Conservation (phyloP, 306 rosid genomes). For the Quercus gilva region DNA sequence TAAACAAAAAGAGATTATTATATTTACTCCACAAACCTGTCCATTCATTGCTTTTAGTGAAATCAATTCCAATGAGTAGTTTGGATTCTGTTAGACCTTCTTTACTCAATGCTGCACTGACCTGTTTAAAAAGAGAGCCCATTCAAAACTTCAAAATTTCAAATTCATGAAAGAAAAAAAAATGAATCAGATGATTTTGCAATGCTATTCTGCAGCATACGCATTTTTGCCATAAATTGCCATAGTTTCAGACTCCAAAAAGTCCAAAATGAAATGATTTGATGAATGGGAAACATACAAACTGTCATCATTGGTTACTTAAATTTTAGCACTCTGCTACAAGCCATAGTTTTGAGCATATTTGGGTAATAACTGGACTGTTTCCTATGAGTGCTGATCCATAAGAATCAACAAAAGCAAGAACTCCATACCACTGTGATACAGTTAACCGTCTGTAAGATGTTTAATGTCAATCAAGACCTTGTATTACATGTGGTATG, state of each 20-base stretch:
- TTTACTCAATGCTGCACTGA: conserved; percentile 56
- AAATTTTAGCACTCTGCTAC: not conserved
- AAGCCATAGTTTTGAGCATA: not conserved
- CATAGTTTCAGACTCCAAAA: not conserved
- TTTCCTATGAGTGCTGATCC: not conserved
- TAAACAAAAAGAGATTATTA: not conserved
- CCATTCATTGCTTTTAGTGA: conserved; percentile 96
- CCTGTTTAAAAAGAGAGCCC: conserved; percentile 39
- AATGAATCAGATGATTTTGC: not conserved
- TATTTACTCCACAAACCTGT: conserved; percentile 53
- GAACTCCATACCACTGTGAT: not conserved
- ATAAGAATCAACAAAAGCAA: not conserved
- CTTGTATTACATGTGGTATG: too few species aligned
- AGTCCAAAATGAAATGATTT: not conserved
- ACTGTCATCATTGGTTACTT: not conserved
- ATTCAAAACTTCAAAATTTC: not conserved
- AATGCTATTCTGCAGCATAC: not conserved
- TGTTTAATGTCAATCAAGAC: too few species aligned
- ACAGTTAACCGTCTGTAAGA: too few species aligned
- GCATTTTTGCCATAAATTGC: not conserved
- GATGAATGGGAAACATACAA: not conserved
- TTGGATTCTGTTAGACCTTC: conserved; percentile 84
- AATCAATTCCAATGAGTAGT: conserved; percentile 86
- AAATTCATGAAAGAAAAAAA: not conserved
- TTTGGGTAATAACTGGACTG: not conserved